Base-by-base conservation (phyloP, 495 filamentous ascomycete species). In the Penicillium goetzii region DNA sequence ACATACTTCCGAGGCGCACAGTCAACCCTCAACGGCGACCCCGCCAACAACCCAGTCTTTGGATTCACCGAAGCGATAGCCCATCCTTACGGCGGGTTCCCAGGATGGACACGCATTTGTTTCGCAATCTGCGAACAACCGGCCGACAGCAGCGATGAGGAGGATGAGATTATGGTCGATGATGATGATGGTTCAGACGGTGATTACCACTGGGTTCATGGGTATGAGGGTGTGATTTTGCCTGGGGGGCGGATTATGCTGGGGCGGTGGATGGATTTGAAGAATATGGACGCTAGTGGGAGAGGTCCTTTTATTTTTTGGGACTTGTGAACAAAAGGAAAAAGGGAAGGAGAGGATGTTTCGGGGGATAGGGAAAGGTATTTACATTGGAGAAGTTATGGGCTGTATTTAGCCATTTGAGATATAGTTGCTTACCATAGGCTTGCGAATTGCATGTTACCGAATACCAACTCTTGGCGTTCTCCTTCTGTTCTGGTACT, bases 281-380 rank as follows among this genome's bases (percentile, higher is more conserved):
- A 56, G 58, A 60, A 67, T 21, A 63, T 43, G 21, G 55, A 41
- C 10, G 34, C 33, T 40, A 67, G 45, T 49, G 63, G 62, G 36
- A 72, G 69, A 17, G 85, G 85, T 1, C 85, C 83, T 6, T 86
- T 86, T 60, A 80, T 87, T 45, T 83, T 82, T 57, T 87, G 84
- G 85, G 80, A 79, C 41, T 17, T 71, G 17, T 55, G 38, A 61
- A n/a, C 8, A 38, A n/a, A n/a, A 2, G 38, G 12, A 32, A 32
- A 32, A 32, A 32, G 30, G 38, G 36, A 17, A 17, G 15, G 17
- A 15, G 17, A 7, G 3, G 43, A 47, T 47, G 4, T 47, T 21
- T 23, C 3, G 19, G 19, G 21, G 43, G 14, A 14, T 2, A 2
- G 15, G 15, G n/a, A 34, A 49, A 28, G 45, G 45, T 26, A 26